phyloP scores from a whole-genome alignment of 176 grass and related monocot genomes.

The Ampelocalamus luodianensis region DNA sequence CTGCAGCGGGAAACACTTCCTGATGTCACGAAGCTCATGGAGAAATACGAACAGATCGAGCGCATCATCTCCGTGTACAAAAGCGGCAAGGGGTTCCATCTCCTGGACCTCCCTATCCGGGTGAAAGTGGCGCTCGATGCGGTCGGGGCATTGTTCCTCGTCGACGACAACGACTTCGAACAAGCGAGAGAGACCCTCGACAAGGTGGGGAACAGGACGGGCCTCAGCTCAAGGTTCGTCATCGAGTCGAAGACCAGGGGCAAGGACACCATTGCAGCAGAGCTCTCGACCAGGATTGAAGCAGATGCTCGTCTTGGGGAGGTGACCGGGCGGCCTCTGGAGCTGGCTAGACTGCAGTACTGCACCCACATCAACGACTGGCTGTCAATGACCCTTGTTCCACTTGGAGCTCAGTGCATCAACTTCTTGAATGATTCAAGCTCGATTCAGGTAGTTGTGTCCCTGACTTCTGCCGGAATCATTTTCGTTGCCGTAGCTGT shows the following conservation, averaged over 20 bases:
- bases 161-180: slow-evolving; percentile 25
- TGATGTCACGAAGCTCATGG: slow-evolving; percentile 65
- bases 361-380: slow-evolving; percentile 53
- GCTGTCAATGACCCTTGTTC: slow-evolving; percentile 63
- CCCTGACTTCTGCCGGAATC: neutral
- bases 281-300: slow-evolving; percentile 52
- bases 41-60: slow-evolving; percentile 71
- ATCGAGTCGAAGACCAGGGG: slow-evolving; percentile 70
- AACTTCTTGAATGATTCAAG: slow-evolving; percentile 50
- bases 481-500: neutral
- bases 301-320: slow-evolving; percentile 25
- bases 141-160: slow-evolving; percentile 43
- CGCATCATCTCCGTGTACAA: slow-evolving; percentile 55
- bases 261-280: slow-evolving; percentile 73
- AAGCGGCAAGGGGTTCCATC: slow-evolving; percentile 40
- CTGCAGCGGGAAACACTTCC: slow-evolving; percentile 65
- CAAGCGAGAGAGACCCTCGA: slow-evolving; percentile 25
- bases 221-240: slow-evolving; percentile 73
- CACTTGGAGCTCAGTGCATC: slow-evolving; percentile 76
- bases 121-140: slow-evolving; percentile 47
- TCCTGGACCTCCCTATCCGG: slow-evolving; percentile 39
- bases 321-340: slow-evolving; percentile 54
- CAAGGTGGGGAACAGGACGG: slow-evolving; percentile 50
- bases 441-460: slow-evolving; percentile 54
- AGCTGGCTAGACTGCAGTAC: slow-evolving; percentile 80